Conservation (phyloP, 1,139 yeast species). For the Blastobotrys capitulatus region DNA sequence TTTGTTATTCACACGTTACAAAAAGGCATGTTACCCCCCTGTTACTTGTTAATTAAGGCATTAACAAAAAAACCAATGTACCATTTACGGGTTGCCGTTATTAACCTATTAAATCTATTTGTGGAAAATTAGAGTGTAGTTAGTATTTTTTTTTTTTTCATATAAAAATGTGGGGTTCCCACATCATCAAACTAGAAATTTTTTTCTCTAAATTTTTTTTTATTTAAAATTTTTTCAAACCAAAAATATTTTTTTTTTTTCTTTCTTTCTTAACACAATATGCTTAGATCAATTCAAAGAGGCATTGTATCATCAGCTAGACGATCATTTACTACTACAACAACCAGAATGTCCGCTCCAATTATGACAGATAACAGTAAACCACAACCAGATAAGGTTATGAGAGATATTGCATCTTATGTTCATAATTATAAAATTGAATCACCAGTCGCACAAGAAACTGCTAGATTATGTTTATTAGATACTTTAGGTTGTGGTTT, state of each 20-base stretch:
- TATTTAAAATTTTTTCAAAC: background rate
- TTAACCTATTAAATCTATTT: too few relatives aligned
- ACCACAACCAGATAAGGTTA: constrained; percentile 46
- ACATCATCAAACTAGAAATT: background rate
- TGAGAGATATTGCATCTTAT: constrained; percentile 46
- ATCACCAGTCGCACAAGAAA: constrained; percentile 45
- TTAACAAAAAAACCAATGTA: too few relatives aligned
- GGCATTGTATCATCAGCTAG: constrained; percentile 2
- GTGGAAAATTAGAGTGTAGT: too few relatives aligned
- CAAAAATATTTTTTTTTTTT: background rate
- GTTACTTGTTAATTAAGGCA: too few relatives aligned
- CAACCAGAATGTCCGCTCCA: constrained; percentile 22
- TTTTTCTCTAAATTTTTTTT: background rate
- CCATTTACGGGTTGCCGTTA: too few relatives aligned
- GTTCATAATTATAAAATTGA: constrained; percentile 44
- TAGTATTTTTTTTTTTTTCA: too few relatives aligned
- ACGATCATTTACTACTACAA: constrained; percentile 8
- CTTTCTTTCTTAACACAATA: background rate
- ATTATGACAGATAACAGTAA: constrained; percentile 42
- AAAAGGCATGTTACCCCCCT: too few relatives aligned
- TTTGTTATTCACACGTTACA: too few relatives aligned
- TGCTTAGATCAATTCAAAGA: constrained; percentile 7
- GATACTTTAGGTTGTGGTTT: constrained; percentile 58
- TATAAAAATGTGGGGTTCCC: background rate
- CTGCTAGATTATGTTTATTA: constrained; percentile 49